Evolutionary conservation across 1,139 yeast species (phyloP), one percentile per base, ranked within the genome.

Genomic region (Candida sanyaensis): DNA sequence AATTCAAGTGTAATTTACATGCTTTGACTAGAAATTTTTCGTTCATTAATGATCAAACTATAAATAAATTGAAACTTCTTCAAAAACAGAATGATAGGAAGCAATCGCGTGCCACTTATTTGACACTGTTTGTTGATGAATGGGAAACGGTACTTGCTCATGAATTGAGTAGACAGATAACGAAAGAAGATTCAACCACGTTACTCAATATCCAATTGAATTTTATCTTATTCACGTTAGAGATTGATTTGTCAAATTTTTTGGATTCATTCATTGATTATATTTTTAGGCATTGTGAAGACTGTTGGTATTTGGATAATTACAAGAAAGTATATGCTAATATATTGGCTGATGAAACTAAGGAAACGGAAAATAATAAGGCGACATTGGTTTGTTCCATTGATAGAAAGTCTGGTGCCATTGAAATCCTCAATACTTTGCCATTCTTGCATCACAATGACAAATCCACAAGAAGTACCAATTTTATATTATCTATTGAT

Each of bases 161-260:
- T 28, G 42, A 49, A 37, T 46, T 69, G 7, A 64, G 69, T 45
- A 60, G 64, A n/a, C 62, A 58, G 26, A 53, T 55, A 11, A 53
- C 56, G 10, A 62, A 27, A 60, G 73, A 54, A 21, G 52, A 52
- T 27, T 52, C 54, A 6, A 45, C 42, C 12, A 50, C 52, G 30
- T 56, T 73, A 37, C 52, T 67, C 13, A 72, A 73, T 49, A 55
- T 73, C 12, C 75, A 71, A 43, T 59, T 73, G 49, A 74, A 74
- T 52, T 74, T 64, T 50, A 57, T 68, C 9, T 57, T 73, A 30
- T 69, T 72, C 54, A 66, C 69, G 2, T 45, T 71, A 38, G 60
- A 60, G 21, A 55, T 73, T 17, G 66, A 71, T 47, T 44, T 68
- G 17, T 55, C 63, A n/a, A 53, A 60, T 29, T 58, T 61, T 30